Evolutionary conservation across 768 basidiomycete genomes (phyloP), one percentile per base, ranked within the genome.

Genomic region (Suillus decipiens): DNA sequence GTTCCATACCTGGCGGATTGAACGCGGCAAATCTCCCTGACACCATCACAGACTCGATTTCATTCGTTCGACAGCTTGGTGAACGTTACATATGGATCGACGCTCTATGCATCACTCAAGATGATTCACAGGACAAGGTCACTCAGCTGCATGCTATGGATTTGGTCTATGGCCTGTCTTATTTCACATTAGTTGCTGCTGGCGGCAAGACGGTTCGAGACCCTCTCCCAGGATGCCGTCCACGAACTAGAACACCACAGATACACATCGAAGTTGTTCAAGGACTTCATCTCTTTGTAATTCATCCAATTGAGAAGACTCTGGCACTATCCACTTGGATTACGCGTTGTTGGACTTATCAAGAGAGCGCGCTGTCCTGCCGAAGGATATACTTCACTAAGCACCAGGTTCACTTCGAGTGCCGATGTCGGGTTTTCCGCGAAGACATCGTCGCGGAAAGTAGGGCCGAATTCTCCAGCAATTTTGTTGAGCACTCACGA

Each of bases 51-150:
- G 71, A 72, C 24, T 58, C 72, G 12, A 71, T 73, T 17, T 57
- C 47, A 8, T 31, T 70, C 28, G 60, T 63, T n/a, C 69, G 60
- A 3, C 22, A 48, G 14, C 42, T 73, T 11, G 67, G 70, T 8
- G 64, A 68, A 63, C 71, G 61, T 19, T 72, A 71, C 41, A 9
- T 72, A 12, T 72, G 71, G 71, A 34, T 73, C 5, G 71, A 73
- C 42, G 63, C 65, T 2, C 48, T 72, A 10, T 72, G 71, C 24
- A 68, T 73, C 61, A 60, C 64, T 37, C 72, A 72, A 42, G 71
- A 71, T 56, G 66, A 54, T 15, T 24, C n/a, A 8, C 63, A 63
- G 8, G 71, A 72, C 19, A 70, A 69, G 62, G 36, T 15, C 15
- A 31, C 5, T 8, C 69, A 72, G 50, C 61, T 72, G 31, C 28